Conservation (phyloP, 176 grass and related monocot genomes). For the Pontederia paniculata region DNA sequence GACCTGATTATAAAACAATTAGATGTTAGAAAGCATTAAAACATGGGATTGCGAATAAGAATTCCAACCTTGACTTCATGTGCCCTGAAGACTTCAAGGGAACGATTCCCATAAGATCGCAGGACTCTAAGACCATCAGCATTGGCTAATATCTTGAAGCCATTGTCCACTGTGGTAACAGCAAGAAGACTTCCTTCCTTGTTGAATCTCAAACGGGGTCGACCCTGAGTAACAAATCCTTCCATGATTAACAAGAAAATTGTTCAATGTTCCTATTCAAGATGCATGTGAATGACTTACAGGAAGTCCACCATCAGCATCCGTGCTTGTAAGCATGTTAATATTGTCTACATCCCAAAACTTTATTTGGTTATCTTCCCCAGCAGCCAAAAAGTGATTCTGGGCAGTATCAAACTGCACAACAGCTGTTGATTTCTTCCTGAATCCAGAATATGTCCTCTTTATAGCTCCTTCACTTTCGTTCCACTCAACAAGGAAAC, state of each 20-base stretch:
- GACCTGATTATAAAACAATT: slow-evolving; percentile 37
- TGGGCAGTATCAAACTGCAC: slow-evolving; percentile 95
- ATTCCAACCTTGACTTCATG: slow-evolving; percentile 71
- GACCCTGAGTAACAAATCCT: slow-evolving; percentile 33
- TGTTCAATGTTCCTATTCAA: background rate
- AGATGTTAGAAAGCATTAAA: slow-evolving; percentile 13
- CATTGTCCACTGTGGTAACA: slow-evolving; percentile 75
- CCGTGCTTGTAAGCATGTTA: slow-evolving; percentile 65
- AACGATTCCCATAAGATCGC: slow-evolving; percentile 32
- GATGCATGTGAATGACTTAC: slow-evolving; percentile 30
- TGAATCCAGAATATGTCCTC: slow-evolving; percentile 73
- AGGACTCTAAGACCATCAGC: slow-evolving; percentile 58
- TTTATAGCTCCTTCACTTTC: slow-evolving; percentile 99
- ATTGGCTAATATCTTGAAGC: slow-evolving; percentile 96
- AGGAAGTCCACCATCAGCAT: slow-evolving; percentile 70
- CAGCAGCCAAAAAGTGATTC: slow-evolving; percentile 93
- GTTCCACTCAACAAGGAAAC: slow-evolving; percentile 91
- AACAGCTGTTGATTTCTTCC: slow-evolving; percentile 56
- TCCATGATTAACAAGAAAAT: background rate
- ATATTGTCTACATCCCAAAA: slow-evolving; percentile 87
- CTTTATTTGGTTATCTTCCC: slow-evolving; percentile 91
- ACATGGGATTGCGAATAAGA: background rate
- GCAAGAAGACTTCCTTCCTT: slow-evolving; percentile 97
- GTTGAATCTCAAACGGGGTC: slow-evolving; percentile 89
- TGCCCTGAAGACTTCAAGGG: slow-evolving; percentile 65